Percentiles rank a stretch among this genome's conserved stretches.
These are phyloP conservation scores for Cutaneotrichosporon arboriforme DNA, from an alignment of 1,284 basidiomycete genomes.

Conservation along the genomic window DNA sequence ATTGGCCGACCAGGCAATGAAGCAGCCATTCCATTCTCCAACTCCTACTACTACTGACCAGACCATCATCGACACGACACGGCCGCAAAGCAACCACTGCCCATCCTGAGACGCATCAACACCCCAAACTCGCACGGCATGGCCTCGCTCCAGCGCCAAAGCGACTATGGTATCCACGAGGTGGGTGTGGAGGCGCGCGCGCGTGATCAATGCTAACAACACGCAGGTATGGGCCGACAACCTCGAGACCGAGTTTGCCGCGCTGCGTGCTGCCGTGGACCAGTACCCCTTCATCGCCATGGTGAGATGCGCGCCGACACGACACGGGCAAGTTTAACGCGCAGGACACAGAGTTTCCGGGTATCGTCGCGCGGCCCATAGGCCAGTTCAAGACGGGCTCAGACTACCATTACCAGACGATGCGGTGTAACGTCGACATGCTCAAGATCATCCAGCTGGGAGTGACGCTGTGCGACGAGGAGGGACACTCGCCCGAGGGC, in stretches of 20 bases:
- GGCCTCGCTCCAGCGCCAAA: constrained; percentile 14
- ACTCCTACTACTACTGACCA: neutral
- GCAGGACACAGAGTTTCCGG: constrained; percentile 97
- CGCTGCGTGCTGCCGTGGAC: constrained; percentile 79
- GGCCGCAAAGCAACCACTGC: too few species aligned
- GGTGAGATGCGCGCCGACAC: constrained; percentile 62
- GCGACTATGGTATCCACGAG: constrained; percentile 41
- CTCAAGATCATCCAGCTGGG: constrained; percentile 97
- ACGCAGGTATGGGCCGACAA: constrained; percentile 83
- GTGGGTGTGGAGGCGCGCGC: constrained; percentile 14
- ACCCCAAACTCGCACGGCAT: neutral
- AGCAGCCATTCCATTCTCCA: neutral
- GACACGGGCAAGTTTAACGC: neutral
- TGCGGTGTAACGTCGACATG: constrained; percentile 97
- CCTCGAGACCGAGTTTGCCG: constrained; percentile 84
- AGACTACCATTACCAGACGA: constrained; percentile 99
- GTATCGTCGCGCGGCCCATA: constrained; percentile 95
- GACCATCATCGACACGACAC: neutral
- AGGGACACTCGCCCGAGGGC: constrained; percentile 82
- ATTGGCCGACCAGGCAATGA: neutral
- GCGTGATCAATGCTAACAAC: neutral
- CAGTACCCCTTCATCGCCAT: constrained; percentile 92
- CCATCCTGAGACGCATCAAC: neutral
- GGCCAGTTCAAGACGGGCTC: constrained; percentile 93
- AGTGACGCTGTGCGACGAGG: constrained; percentile 86